phyloP scores from a whole-genome alignment of 2,329 filamentous ascomycete species.

The Lizonia empirigonia region DNA sequence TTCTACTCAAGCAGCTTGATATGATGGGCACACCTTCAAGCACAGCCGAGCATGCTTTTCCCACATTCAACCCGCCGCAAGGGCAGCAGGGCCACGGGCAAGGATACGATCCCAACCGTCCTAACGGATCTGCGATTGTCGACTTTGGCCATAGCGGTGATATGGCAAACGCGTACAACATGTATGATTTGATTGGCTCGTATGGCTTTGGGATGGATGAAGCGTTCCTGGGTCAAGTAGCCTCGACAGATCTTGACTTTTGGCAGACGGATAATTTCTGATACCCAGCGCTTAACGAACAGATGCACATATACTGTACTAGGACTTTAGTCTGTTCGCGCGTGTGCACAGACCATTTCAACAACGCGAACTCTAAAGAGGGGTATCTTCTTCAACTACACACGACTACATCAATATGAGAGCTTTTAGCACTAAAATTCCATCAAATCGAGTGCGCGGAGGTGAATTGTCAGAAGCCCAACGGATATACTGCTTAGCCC shows the following conservation, averaged over 20 bases:
- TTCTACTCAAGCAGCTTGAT: conserved; percentile 36
- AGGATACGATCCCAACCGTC: conserved; percentile 2
- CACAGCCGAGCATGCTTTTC: conserved; percentile 9
- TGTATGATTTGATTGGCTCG: conserved; percentile 37
- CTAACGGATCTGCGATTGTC: conserved; percentile 6
- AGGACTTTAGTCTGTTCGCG: too few relatives aligned
- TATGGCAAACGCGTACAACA: conserved; percentile 16
- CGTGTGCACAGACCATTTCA: too few relatives aligned
- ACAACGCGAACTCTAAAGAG: too few relatives aligned
- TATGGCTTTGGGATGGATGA: conserved; percentile 44
- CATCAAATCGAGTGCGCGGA: too few relatives aligned
- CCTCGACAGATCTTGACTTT: conserved; percentile 37
- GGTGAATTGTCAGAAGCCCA: too few relatives aligned
- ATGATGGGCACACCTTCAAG: conserved; percentile 27
- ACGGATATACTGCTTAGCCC: too few relatives aligned
- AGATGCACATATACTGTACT: conserved; percentile 9
- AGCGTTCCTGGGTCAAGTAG: conserved; percentile 38
- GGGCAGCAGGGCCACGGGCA: conserved; percentile 5
- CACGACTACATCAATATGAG: too few relatives aligned
- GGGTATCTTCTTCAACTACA: too few relatives aligned
- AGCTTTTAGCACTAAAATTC: too few relatives aligned
- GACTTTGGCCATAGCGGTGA: conserved; percentile 16
- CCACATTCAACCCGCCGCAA: conserved; percentile 5
- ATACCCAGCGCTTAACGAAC: conserved; percentile 11
- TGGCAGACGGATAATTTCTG: conserved; percentile 37